Base-by-base conservation (phyloP, 371 early-diverging fungal species). In the Apophysomyces variabilis region DNA sequence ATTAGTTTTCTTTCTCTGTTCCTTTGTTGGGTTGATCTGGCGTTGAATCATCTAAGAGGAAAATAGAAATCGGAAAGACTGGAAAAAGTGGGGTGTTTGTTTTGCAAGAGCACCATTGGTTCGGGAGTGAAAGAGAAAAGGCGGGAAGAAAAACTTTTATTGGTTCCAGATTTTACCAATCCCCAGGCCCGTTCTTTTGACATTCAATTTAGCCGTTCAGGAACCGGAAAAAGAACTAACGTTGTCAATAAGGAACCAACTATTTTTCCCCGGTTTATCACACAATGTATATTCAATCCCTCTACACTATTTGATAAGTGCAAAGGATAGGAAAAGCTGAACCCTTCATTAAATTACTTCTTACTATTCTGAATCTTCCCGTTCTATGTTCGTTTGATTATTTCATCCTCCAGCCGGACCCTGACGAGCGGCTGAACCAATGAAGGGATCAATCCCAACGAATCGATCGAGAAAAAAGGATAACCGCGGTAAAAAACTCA, bases 141-240 rank as follows among this genome's bases (percentile, higher is more conserved):
- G 54, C 54, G 54, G 54, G 54, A 50, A 50, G 54, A 50, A 50
- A 50, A 50, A 50, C 54, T 50, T 50, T 50, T 50, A 50, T 50
- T 50, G 54, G 54, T 50, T 50, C 54, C 54, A 50, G 54, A 21
- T 50, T 50, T 50, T 50, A 50, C 54, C 54, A 50, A 50, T 50
- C 54, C n/a, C 54, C 3, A 50, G 21, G 18, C 21, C 32, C 32
- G 32, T 3, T 26, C 32, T 26, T 26, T 26, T 26, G 32, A 26
- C 32, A 26, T 26, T n/a, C 9, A n/a, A 21, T 16, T 50, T 50
- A 50, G 54, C 54, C 47, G 21, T 21, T 50, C 54, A 50, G 54
- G 54, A 50, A 50, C 54, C 54, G 21, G 21, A 50, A 21, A 4
- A 50, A 4, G 21, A 4, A 21, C 9, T 5, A 11, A 50, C 7